A percentile compares a stretch with the other conserved stretches of the same genome.
These are phyloP conservation scores for Kodamaea alishanica DNA, from an alignment of 1,139 yeast genomes.

Conservation along the genomic window DNA sequence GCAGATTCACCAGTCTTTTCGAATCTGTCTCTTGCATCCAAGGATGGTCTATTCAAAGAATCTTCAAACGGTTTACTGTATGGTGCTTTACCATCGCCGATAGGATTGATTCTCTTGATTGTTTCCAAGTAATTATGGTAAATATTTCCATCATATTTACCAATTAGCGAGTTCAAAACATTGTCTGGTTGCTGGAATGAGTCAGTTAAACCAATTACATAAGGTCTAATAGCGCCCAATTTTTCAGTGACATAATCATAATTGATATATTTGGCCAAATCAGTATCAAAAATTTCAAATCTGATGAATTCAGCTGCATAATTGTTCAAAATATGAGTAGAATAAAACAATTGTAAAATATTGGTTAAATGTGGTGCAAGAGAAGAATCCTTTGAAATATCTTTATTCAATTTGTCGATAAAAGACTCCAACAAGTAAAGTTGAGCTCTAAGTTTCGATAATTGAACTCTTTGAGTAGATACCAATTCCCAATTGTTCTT, in stretches of 20 bases:
- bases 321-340: slow-evolving; percentile 31
- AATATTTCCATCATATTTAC: slow-evolving; percentile 44
- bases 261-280: slow-evolving; percentile 32
- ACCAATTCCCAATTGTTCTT: slow-evolving; percentile 35
- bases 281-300: slow-evolving; percentile 31
- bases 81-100: slow-evolving; percentile 36
- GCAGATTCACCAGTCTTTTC: slow-evolving; percentile 32
- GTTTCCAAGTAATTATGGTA: slow-evolving; percentile 44
- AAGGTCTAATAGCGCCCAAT: slow-evolving; percentile 40
- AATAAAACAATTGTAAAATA: slow-evolving; percentile 22
- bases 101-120: slow-evolving; percentile 39
- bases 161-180: slow-evolving; percentile 42
- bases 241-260: slow-evolving; percentile 32
- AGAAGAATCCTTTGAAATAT: slow-evolving; percentile 13
- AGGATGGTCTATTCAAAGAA: slow-evolving; percentile 37
- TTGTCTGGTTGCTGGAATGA: slow-evolving; percentile 48
- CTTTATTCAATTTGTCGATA: slow-evolving; percentile 14
- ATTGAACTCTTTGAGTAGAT: slow-evolving; percentile 23
- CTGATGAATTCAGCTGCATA: slow-evolving; percentile 42
- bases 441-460: slow-evolving; percentile 25
- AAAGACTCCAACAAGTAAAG: slow-evolving; percentile 25
- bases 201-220: slow-evolving; percentile 44
- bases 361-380: slow-evolving; percentile 21
- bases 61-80: slow-evolving; percentile 33
- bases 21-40: slow-evolving; percentile 38